phyloP scores from a whole-genome alignment of 106 monocot genomes.

The Allium cepa region DNA sequence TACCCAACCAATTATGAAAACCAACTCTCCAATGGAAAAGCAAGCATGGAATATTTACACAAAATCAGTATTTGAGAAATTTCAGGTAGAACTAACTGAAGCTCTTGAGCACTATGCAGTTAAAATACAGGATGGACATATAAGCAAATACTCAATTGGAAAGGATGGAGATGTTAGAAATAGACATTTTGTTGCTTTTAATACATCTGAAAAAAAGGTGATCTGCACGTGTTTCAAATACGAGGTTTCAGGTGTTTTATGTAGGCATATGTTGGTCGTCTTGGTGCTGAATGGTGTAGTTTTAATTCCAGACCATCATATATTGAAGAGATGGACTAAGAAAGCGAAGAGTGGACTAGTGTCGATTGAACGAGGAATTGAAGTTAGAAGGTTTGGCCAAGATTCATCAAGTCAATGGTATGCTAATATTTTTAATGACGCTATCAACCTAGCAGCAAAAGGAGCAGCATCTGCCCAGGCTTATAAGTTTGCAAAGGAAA shows the following conservation, averaged over 20 bases:
- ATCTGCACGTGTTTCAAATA: slow-evolving; percentile 63
- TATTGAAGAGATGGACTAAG: slow-evolving; percentile 62
- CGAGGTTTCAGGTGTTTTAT: slow-evolving; percentile 51
- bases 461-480: slow-evolving; percentile 43
- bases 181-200: slow-evolving; percentile 27
- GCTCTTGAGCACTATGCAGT: slow-evolving; percentile 32
- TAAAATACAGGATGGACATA: slow-evolving; percentile 47
- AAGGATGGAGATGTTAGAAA: slow-evolving; percentile 30
- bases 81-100: slow-evolving; percentile 60
- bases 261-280: slow-evolving; percentile 59
- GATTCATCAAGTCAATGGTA: slow-evolving; percentile 26
- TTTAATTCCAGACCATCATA: slow-evolving; percentile 47
- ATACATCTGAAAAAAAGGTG: slow-evolving; percentile 43
- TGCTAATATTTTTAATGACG: slow-evolving; percentile 46
- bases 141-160: slow-evolving; percentile 43
- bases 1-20: slow-evolving; percentile 35
- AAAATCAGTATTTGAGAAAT: slow-evolving; percentile 42
- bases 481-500: slow-evolving; percentile 49
- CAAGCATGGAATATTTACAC: slow-evolving; percentile 64
- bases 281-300: slow-evolving; percentile 25
- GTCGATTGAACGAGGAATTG: slow-evolving; percentile 20
- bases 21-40: slow-evolving; percentile 43
- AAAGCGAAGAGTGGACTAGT: slow-evolving; percentile 50
- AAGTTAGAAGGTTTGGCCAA: slow-evolving; percentile 15
- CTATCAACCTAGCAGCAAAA: slow-evolving; percentile 62